Evolutionary conservation across 2,329 filamentous ascomycete genomes (phyloP).

Genomic region (Colletotrichum lindemuthianum): DNA sequence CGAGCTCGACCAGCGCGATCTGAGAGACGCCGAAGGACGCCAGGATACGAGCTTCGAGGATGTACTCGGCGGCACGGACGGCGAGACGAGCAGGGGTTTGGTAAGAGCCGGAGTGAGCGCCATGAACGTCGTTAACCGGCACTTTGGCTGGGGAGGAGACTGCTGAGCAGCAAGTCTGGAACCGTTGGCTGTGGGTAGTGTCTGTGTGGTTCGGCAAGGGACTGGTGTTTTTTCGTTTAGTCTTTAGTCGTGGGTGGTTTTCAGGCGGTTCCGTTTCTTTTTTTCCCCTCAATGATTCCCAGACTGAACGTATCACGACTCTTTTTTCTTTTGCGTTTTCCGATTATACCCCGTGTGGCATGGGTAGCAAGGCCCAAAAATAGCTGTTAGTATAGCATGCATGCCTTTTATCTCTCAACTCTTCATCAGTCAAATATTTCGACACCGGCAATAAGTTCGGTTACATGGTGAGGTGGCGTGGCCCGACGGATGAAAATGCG

Average conservation of each 20-base stretch:
- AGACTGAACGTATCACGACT: conserved; percentile 30
- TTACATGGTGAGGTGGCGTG: too few relatives aligned
- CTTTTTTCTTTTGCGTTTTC: neutral
- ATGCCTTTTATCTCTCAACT: neutral
- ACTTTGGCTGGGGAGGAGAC: conserved; percentile 62
- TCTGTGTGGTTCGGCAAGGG: neutral
- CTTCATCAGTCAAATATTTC: neutral
- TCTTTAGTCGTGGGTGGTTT: conserved; percentile 16
- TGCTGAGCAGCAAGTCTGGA: conserved; percentile 1
- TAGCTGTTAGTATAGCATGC: conserved; percentile 1
- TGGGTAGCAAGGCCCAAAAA: conserved; percentile 29
- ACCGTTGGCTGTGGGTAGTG: neutral
- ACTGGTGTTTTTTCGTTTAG: neutral
- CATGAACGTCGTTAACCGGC: conserved; percentile 63
- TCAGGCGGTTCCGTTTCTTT: conserved; percentile 5
- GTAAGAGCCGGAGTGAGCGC: conserved; percentile 60
- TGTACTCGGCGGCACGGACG: conserved; percentile 46
- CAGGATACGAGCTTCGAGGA: conserved; percentile 46
- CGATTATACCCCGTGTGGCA: conserved; percentile 20
- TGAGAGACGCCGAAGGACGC: conserved; percentile 53
- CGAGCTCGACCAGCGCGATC: conserved; percentile 66
- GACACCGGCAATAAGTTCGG: too few relatives aligned
- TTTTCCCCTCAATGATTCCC: conserved; percentile 21
- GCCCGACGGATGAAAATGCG: too few relatives aligned
- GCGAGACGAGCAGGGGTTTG: conserved; percentile 52